A percentile compares a stretch with the other conserved stretches of the same genome.
Evolutionary conservation across 306 rosid genomes (phyloP).

Genomic region (Inga laurina): DNA sequence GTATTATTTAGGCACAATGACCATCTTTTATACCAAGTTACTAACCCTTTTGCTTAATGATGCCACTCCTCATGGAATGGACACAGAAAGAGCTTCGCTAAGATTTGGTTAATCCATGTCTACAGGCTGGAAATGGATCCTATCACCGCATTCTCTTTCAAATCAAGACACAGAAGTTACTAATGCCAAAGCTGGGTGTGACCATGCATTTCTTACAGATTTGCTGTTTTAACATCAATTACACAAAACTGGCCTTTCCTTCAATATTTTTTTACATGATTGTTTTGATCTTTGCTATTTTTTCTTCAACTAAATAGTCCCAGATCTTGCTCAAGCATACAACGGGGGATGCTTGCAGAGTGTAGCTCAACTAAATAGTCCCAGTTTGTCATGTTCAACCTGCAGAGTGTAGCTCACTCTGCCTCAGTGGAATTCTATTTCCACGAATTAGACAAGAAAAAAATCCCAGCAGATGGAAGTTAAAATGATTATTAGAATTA

Average conservation of each 20-base stretch:
- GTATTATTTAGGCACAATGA: neutral
- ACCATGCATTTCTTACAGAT: neutral
- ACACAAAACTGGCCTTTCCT: neutral
- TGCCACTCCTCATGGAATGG: neutral
- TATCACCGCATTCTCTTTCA: neutral
- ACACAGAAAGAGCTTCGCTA: neutral
- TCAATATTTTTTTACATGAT: neutral
- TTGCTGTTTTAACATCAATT: neutral
- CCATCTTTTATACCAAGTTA: neutral
- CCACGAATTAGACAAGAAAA: neutral
- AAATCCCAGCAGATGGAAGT: neutral
- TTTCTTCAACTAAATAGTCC: neutral
- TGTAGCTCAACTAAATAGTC: neutral
- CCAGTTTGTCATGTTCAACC: neutral
- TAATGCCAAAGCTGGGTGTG: neutral
- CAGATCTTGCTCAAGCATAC: neutral
- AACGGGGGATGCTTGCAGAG: no score
- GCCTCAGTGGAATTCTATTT: neutral
- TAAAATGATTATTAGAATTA: neutral
- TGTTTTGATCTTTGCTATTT: neutral
- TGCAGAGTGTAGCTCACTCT: neutral
- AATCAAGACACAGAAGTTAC: neutral
- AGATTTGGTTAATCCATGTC: neutral
- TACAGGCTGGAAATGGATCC: neutral
- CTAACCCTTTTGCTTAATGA: neutral